Conservation (phyloP, 257 asterid species). For the Gentiana straminea region DNA sequence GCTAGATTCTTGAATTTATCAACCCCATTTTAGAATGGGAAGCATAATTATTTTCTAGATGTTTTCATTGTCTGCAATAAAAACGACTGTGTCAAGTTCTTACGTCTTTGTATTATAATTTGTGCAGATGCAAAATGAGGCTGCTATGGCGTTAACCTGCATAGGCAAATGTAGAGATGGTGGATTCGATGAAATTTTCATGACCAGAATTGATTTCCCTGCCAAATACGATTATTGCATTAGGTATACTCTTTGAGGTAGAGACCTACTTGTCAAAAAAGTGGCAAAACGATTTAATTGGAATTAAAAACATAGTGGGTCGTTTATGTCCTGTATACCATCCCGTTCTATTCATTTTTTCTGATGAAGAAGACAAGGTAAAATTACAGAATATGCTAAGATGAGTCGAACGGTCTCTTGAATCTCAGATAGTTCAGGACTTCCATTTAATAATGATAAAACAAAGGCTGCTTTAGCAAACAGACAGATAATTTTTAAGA, state of each 20-base stretch:
- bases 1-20: neutral
- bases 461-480: too few species aligned
- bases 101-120: neutral
- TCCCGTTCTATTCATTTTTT: too few species aligned
- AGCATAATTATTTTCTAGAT: neutral
- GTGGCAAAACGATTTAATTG: too few species aligned
- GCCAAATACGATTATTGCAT: slow-evolving; percentile 77
- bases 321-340: too few species aligned
- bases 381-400: too few species aligned
- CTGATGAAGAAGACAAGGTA: too few species aligned
- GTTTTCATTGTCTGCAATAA: neutral
- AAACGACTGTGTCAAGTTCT: neutral
- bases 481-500: too few species aligned
- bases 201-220: slow-evolving; percentile 65
- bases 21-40: neutral
- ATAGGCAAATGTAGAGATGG: slow-evolving; percentile 63
- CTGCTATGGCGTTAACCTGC: slow-evolving; percentile 60
- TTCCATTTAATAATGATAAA: too few species aligned
- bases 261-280: too few species aligned
- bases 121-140: slow-evolving; percentile 67
- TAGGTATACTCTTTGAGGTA: slow-evolving; percentile 31
- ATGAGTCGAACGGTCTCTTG: too few species aligned
- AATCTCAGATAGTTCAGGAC: too few species aligned
- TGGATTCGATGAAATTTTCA: slow-evolving; percentile 79
- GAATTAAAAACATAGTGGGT: too few species aligned